A percentile compares a stretch with the other conserved stretches of the same genome.
These are phyloP conservation scores for Suillus lakei DNA, from an alignment of 768 basidiomycete species.

Conservation along the genomic window DNA sequence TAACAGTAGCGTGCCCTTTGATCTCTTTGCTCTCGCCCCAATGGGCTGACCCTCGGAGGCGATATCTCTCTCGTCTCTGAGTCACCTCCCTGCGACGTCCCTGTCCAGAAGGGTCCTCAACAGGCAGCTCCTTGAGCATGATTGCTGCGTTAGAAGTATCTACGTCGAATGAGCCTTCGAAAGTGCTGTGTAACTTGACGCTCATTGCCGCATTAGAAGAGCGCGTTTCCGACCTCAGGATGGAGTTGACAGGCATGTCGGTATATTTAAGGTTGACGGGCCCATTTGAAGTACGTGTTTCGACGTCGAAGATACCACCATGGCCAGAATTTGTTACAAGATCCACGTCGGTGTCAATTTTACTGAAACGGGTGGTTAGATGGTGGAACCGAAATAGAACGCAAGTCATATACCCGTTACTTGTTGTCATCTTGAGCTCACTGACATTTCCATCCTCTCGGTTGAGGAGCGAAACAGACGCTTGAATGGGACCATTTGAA, in stretches of 20 bases:
- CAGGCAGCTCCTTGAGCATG: conserved; percentile 15
- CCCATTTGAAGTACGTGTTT: conserved; percentile 34
- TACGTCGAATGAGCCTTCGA: conserved; percentile 47
- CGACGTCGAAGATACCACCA: conserved; percentile 40
- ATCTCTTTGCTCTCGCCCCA: conserved; percentile 27
- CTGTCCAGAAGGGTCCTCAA: conserved; percentile 40
- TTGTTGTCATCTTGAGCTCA: conserved; percentile 39
- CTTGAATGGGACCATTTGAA: conserved; percentile 46
- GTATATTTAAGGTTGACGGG: conserved; percentile 32
- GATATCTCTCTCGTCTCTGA: conserved; percentile 6
- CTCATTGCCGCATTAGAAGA: conserved; percentile 34
- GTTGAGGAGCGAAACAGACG: conserved; percentile 42
- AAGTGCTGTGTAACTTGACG: conserved; percentile 39
- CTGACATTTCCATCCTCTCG: conserved; percentile 27
- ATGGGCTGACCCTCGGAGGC: conserved; percentile 23
- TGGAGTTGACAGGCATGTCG: conserved; percentile 40
- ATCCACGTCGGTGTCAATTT: conserved; percentile 34
- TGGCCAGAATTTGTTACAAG: conserved; percentile 35
- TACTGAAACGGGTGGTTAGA: conserved; percentile 27
- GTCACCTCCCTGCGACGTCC: conserved; percentile 37
- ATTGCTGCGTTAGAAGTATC: conserved; percentile 26
- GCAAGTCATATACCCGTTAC: conserved; percentile 39
- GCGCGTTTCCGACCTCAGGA: conserved; percentile 33
- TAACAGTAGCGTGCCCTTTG: conserved; percentile 22
- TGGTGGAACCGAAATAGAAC: neutral